phyloP scores from a whole-genome alignment of 2,329 filamentous ascomycete species.

The Pleomassaria siparia region DNA sequence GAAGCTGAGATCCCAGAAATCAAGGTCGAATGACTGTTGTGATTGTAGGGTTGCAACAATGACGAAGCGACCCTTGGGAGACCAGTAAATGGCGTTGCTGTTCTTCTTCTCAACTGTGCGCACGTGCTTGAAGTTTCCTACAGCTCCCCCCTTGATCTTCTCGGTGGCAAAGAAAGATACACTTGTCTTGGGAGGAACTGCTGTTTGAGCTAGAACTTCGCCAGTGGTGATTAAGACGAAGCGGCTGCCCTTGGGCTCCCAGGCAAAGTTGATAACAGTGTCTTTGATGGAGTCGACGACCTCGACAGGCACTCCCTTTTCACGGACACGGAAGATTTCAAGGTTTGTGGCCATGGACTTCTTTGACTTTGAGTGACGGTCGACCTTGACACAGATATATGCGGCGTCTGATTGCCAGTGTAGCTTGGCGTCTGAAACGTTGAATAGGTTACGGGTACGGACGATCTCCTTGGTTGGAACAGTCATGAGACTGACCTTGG shows the following conservation, averaged over 20 bases:
- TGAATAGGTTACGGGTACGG: conserved; percentile 94
- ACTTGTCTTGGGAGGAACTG: conserved; percentile 88
- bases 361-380: conserved; percentile 98
- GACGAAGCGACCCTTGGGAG: conserved; percentile 90
- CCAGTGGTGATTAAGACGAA: conserved; percentile 97
- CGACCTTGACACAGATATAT: conserved; percentile 98
- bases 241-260: conserved; percentile 96
- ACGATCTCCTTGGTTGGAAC: conserved; percentile 93
- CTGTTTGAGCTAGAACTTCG: conserved; percentile 75
- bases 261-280: conserved; percentile 98
- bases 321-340: conserved; percentile 95
- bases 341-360: conserved; percentile 96
- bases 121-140: conserved; percentile 95
- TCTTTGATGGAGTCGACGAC: conserved; percentile 98
- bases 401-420: conserved; percentile 97
- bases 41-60: conserved; percentile 91
- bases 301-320: conserved; percentile 98
- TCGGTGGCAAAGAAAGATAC: conserved; percentile 97
- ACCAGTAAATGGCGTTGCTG: conserved; percentile 99
- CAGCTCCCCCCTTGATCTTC: conserved; percentile 77
- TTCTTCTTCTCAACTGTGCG: conserved; percentile 98
- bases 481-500: conserved; percentile 95
- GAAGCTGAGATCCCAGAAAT: conserved; percentile 97
- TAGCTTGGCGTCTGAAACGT: conserved; percentile 93
- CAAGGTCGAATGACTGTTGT: conserved; percentile 89